These are phyloP conservation scores for Coccinonectria pachysandricola DNA, from an alignment of 2,329 filamentous ascomycete genomes.

Conservation along the genomic window DNA sequence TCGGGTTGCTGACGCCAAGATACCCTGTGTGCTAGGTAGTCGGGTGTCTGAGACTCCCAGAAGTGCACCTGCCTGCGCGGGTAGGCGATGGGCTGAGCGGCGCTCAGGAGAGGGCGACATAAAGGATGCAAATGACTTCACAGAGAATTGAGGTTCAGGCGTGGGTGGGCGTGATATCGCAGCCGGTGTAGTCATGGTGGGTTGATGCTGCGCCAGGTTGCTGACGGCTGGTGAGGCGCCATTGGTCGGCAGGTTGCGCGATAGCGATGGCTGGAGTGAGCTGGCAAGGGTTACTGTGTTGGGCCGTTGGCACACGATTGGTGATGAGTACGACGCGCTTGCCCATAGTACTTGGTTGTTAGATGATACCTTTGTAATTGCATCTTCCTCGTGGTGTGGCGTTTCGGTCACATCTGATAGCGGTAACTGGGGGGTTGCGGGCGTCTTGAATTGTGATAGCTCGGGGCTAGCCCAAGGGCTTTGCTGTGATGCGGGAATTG, in stretches of 20 bases:
- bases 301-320: neutral
- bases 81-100: too few species aligned
- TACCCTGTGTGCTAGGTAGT: constrained; percentile 23
- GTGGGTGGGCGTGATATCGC: constrained; percentile 22
- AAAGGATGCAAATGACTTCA: constrained; percentile 44
- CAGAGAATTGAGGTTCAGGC: constrained; percentile 36
- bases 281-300: too few species aligned
- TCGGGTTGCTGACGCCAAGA: constrained; percentile 26
- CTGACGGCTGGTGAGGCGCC: constrained; percentile 1
- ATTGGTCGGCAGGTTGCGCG: too few species aligned
- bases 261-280: too few species aligned
- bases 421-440: too few species aligned
- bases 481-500: constrained; percentile 14
- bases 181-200: constrained; percentile 1
- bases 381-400: constrained; percentile 1
- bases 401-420: too few species aligned
- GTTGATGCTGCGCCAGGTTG: constrained; percentile 3
- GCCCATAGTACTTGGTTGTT: constrained; percentile 15
- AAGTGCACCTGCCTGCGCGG: too few species aligned
- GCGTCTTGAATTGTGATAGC: constrained; percentile 17
- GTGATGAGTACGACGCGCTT: constrained; percentile 1
- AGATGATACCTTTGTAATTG: constrained; percentile 1
- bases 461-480: constrained; percentile 14
- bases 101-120: constrained; percentile 38
- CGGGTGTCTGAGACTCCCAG: constrained; percentile 13